A percentile compares a stretch with the other conserved stretches of the same genome.
These are phyloP conservation scores for Somion occarium DNA, from an alignment of 1,284 basidiomycete genomes.

Conservation along the genomic window DNA sequence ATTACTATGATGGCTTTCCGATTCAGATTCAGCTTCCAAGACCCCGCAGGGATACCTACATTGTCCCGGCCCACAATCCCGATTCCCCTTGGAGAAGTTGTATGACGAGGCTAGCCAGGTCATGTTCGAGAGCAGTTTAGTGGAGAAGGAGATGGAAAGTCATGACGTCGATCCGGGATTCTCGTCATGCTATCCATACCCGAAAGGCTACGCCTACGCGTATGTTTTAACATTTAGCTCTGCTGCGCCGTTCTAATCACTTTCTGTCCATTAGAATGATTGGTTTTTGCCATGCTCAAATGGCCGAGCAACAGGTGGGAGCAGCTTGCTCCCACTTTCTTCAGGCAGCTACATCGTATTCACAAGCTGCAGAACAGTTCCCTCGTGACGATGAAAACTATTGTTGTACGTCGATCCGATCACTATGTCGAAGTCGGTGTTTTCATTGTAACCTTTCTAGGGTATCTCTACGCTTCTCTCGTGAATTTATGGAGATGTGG, in stretches of 20 bases:
- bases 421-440: neutral
- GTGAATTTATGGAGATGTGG: neutral
- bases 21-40: neutral
- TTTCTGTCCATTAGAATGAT: slow-evolving; percentile 2
- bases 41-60: no score
- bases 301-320: neutral
- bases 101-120: slow-evolving; percentile 2
- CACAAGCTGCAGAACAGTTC: slow-evolving; percentile 1
- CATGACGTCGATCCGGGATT: neutral
- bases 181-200: neutral
- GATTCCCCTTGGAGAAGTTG: neutral
- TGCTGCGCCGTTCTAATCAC: no score
- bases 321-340: neutral
- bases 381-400: slow-evolving; percentile 10
- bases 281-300: slow-evolving; percentile 6
- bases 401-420: slow-evolving; percentile 10
- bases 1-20: neutral
- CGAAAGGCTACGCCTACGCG: neutral
- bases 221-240: neutral
- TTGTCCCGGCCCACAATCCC: no score
- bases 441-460: neutral
- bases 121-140: neutral
- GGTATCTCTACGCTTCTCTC: neutral
- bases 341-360: slow-evolving; percentile 5
- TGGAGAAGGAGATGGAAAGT: no score